A percentile compares a stretch with the other conserved stretches of the same genome.
These are phyloP conservation scores for Xanthoconium separans DNA, from an alignment of 1,284 basidiomycete species.

Conservation along the genomic window DNA sequence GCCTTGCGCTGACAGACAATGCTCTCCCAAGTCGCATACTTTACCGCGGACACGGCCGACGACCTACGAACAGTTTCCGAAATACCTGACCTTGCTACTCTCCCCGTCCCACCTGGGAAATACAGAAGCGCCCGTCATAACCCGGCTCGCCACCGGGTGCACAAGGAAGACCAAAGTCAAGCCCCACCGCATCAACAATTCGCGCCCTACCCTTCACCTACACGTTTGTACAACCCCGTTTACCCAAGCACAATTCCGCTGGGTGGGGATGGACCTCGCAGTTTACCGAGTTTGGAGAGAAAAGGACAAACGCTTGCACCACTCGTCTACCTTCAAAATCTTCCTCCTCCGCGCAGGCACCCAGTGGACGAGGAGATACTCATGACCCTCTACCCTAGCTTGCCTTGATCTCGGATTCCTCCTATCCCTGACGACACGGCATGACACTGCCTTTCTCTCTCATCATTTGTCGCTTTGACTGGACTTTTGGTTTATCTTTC, in stretches of 20 bases:
- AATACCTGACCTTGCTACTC: conserved; percentile 47
- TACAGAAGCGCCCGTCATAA: conserved; percentile 62
- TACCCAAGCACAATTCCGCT: conserved; percentile 8
- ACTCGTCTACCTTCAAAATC: conserved; percentile 50
- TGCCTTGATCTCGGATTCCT: conserved; percentile 22
- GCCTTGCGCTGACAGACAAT: conserved; percentile 9
- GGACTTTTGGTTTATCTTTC: conserved; percentile 8
- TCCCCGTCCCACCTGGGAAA: conserved; percentile 56
- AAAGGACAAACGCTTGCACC: conserved; percentile 46
- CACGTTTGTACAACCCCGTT: conserved; percentile 15
- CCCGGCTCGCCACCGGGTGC: conserved; percentile 31
- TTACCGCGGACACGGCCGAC: conserved; percentile 58
- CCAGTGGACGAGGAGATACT: conserved; percentile 61
- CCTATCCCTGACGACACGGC: conserved; percentile 1
- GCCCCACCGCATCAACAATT: conserved; percentile 27
- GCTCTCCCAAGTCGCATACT: conserved; percentile 62
- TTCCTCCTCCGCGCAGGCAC: conserved; percentile 48
- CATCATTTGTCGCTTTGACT: conserved; percentile 3
- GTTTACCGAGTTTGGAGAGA: conserved; percentile 9
- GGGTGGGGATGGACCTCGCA: conserved; percentile 2
- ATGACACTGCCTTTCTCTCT: neutral
- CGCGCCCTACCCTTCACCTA: conserved; percentile 32
- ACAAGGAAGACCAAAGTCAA: conserved; percentile 23
- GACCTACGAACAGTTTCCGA: conserved; percentile 59
- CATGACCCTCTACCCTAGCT: conserved; percentile 45